Evolutionary conservation across 2,329 filamentous ascomycete species (phyloP).

Genomic region (Parastagonospora avenae): DNA sequence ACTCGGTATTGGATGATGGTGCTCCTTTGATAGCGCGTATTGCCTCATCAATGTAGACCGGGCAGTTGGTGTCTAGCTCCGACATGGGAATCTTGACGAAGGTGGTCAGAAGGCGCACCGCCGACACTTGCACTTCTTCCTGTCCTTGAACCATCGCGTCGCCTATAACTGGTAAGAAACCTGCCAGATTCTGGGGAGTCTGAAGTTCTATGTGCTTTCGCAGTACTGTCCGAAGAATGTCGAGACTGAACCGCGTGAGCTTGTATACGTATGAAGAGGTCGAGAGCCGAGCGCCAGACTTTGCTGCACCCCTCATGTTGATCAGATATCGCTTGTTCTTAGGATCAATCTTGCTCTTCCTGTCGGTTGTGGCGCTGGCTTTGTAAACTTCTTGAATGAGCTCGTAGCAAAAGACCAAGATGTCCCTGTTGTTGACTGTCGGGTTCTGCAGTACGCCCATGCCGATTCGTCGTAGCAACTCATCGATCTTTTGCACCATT

Average conservation of each 20-base stretch:
- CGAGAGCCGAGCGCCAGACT: constrained; percentile 70
- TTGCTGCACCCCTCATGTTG: constrained; percentile 75
- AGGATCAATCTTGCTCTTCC: constrained; percentile 39
- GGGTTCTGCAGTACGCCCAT: constrained; percentile 83
- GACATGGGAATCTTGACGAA: constrained; percentile 83
- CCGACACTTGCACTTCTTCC: constrained; percentile 90
- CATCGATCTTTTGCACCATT: constrained; percentile 88
- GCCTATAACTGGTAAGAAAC: constrained; percentile 87
- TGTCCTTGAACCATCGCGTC: constrained; percentile 83
- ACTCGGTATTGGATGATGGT: constrained; percentile 78
- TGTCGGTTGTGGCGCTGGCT: constrained; percentile 56
- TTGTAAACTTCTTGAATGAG: constrained; percentile 86
- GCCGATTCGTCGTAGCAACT: constrained; percentile 81
- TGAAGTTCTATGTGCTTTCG: constrained; percentile 83
- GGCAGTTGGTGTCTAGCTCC: constrained; percentile 70
- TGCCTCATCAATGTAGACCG: constrained; percentile 84
- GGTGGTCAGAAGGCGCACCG: constrained; percentile 81
- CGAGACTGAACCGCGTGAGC: constrained; percentile 83
- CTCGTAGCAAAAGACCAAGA: constrained; percentile 94
- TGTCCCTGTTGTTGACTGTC: constrained; percentile 76
- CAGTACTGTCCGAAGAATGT: constrained; percentile 82
- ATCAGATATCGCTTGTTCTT: constrained; percentile 75
- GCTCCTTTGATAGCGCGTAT: constrained; percentile 79
- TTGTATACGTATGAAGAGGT: constrained; percentile 86
- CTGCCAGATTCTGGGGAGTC: constrained; percentile 77